Evolutionary conservation across 495 filamentous ascomycete species (phyloP).

Genomic region (Evansstolkia leycettana): DNA sequence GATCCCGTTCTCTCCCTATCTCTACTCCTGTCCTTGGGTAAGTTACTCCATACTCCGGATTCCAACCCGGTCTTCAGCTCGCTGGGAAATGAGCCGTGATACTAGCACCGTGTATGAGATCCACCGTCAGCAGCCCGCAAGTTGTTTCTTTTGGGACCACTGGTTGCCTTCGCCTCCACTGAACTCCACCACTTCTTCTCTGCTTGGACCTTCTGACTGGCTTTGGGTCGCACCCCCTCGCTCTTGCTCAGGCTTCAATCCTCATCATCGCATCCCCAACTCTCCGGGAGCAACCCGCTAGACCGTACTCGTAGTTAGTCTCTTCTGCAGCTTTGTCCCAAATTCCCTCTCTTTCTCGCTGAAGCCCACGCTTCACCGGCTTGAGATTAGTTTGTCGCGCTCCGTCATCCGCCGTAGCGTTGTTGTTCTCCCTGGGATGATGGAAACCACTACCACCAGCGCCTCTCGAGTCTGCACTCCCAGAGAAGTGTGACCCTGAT

Average conservation of each 20-base stretch:
- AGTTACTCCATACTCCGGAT: too few species aligned
- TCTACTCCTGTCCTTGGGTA: too few species aligned
- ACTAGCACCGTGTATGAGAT: conserved; percentile 8
- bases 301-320: too few species aligned
- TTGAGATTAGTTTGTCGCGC: conserved; percentile 6
- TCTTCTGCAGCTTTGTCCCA: conserved; percentile 1
- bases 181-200: conserved; percentile 3
- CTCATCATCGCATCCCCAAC: too few species aligned
- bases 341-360: conserved; percentile 4
- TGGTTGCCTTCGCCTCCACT: conserved; percentile 10
- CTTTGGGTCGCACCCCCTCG: conserved; percentile 11
- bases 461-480: conserved; percentile 6
- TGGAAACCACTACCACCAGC: neutral
- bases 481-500: neutral
- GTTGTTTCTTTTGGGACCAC: conserved; percentile 18
- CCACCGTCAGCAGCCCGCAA: conserved; percentile 8
- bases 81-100: conserved; percentile 8
- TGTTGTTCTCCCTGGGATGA: conserved; percentile 2
- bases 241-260: conserved; percentile 4
- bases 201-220: conserved; percentile 11
- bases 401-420: conserved; percentile 5
- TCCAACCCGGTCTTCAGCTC: too few species aligned
- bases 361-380: conserved; percentile 6
- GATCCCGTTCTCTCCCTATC: too few species aligned
- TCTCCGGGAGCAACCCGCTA: too few species aligned